These are phyloP conservation scores for Pythium grandisporangium DNA, from an alignment of 352 stramenopile species.

Conservation along the genomic window DNA sequence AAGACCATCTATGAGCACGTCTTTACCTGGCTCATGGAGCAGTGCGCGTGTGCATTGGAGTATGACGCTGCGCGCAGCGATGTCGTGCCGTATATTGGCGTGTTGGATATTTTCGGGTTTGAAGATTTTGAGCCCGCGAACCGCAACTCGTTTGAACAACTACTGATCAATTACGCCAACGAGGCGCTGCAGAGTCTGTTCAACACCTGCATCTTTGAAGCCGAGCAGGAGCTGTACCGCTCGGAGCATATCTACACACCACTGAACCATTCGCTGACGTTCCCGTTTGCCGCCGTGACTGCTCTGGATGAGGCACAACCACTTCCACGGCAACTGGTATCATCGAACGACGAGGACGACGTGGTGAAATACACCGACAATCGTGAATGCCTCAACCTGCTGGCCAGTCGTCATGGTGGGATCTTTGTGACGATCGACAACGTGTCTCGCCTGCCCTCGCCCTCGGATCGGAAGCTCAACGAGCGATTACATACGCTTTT, in stretches of 20 bases:
- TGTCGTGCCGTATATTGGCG: slow-evolving; percentile 82
- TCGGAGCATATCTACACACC: slow-evolving; percentile 76
- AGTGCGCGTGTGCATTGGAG: slow-evolving; percentile 68
- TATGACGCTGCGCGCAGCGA: slow-evolving; percentile 76
- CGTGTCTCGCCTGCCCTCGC: slow-evolving; percentile 68
- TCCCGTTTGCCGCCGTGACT: slow-evolving; percentile 28
- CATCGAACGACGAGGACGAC: slow-evolving; percentile 18
- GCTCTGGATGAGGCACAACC: too few relatives aligned
- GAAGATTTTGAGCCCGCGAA: slow-evolving; percentile 86
- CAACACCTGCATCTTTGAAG: slow-evolving; percentile 83
- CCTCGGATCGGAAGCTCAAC: slow-evolving; percentile 84
- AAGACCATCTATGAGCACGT: slow-evolving; percentile 87
- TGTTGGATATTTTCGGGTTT: slow-evolving; percentile 92
- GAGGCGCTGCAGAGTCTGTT: slow-evolving; percentile 87
- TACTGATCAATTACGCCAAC: slow-evolving; percentile 92
- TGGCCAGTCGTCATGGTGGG: slow-evolving; percentile 70
- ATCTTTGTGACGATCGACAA: slow-evolving; percentile 85
- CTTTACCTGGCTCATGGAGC: slow-evolving; percentile 85
- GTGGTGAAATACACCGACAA: slow-evolving; percentile 78
- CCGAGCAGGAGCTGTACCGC: slow-evolving; percentile 78
- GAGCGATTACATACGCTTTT: slow-evolving; percentile 77
- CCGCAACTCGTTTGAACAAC: slow-evolving; percentile 87
- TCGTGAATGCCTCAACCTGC: slow-evolving; percentile 76
- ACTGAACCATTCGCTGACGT: slow-evolving; percentile 75
- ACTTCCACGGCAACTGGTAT: too few relatives aligned